Conservation (phyloP, 2,329 filamentous ascomycete genomes). For the Myriangium duriaei region DNA sequence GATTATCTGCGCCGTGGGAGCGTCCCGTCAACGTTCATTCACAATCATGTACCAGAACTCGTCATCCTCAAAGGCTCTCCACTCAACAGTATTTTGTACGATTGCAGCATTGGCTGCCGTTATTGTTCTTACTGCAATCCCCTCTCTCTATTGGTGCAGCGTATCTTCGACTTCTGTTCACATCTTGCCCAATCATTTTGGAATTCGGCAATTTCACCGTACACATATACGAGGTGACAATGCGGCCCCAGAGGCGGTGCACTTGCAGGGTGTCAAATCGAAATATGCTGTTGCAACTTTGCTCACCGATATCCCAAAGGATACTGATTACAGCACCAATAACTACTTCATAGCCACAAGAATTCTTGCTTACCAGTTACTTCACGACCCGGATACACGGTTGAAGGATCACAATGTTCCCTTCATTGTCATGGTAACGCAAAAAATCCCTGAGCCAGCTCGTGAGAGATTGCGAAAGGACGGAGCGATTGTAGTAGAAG, state of each 20-base stretch:
- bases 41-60: too few species aligned
- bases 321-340: conserved; percentile 16
- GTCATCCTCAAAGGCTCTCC: too few species aligned
- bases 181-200: too few species aligned
- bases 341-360: conserved; percentile 21
- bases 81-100: too few species aligned
- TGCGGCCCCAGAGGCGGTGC: not conserved
- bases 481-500: conserved; percentile 18
- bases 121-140: too few species aligned
- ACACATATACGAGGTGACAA: conserved; percentile 1
- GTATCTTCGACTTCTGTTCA: too few species aligned
- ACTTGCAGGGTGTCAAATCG: conserved; percentile 9
- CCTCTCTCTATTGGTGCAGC: too few species aligned
- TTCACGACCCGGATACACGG: conserved; percentile 20
- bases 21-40: too few species aligned
- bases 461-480: conserved; percentile 18
- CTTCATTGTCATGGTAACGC: conserved; percentile 20
- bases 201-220: too few species aligned
- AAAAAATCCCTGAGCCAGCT: conserved; percentile 16
- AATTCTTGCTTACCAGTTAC: conserved; percentile 20
- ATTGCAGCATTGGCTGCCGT: too few species aligned
- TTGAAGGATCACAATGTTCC: conserved; percentile 16
- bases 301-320: conserved; percentile 15
- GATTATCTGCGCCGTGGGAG: too few species aligned
- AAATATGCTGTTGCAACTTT: conserved; percentile 21